phyloP scores from a whole-genome alignment of 148 eudicot genomes.

The Polygonum maritimum region DNA sequence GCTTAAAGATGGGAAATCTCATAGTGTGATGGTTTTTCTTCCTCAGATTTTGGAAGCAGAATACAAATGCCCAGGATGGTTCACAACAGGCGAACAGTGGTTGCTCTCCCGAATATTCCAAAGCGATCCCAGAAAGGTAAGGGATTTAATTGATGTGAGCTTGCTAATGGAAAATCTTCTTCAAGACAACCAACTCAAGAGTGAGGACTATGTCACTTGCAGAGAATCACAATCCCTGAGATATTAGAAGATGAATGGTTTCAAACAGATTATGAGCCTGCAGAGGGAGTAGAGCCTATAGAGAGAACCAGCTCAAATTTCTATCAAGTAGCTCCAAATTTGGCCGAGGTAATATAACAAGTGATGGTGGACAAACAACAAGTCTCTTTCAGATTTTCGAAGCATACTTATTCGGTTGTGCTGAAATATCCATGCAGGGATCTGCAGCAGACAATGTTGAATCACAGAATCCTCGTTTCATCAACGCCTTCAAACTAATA shows the following conservation, averaged over 20 bases:
- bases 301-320: conserved; percentile 17
- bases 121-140: conserved; percentile 27
- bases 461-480: conserved; percentile 24
- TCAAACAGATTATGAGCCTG: conserved; percentile 36
- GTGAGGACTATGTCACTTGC: conserved; percentile 9
- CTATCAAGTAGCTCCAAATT: conserved; percentile 18
- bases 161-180: background rate
- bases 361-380: background rate
- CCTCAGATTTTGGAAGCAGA: conserved; percentile 32
- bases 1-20: background rate
- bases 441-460: conserved; percentile 11
- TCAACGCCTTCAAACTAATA: conserved; percentile 52
- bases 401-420: background rate
- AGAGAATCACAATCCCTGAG: conserved; percentile 41
- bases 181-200: background rate
- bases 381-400: background rate
- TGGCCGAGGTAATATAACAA: conserved; percentile 21
- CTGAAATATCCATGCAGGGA: conserved; percentile 22
- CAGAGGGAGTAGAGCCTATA: conserved; percentile 17
- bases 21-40: background rate
- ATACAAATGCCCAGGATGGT: conserved; percentile 43
- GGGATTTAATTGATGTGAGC: background rate
- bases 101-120: conserved; percentile 35
- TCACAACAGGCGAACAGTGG: conserved; percentile 30
- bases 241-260: conserved; percentile 43